Percentiles rank a stretch among this genome's conserved stretches.
These are phyloP conservation scores for Moringa oleifera DNA, from an alignment of 345 rosid genomes.

Conservation along the genomic window DNA sequence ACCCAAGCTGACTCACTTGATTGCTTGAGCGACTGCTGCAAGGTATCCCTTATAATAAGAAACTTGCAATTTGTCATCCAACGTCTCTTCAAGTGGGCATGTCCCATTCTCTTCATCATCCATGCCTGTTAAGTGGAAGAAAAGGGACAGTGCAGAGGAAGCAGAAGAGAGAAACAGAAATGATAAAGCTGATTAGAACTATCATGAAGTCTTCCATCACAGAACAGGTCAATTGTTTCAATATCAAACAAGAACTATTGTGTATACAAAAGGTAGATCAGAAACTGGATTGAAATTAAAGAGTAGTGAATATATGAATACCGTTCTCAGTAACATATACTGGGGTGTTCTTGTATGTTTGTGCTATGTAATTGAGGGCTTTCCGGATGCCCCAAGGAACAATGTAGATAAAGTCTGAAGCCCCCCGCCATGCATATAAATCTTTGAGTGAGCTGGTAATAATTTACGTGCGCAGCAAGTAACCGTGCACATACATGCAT, in stretches of 20 bases:
- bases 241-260: too few relatives aligned
- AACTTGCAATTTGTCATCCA: constrained; percentile 79
- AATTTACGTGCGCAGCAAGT: too few relatives aligned
- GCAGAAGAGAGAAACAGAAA: too few relatives aligned
- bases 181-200: too few relatives aligned
- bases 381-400: constrained; percentile 69
- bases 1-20: constrained; percentile 46
- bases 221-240: too few relatives aligned
- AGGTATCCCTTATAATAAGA: constrained; percentile 64
- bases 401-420: constrained; percentile 64
- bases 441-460: background rate
- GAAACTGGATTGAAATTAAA: too few relatives aligned
- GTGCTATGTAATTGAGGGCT: constrained; percentile 41
- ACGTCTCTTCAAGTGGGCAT: constrained; percentile 62
- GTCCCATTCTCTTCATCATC: constrained; percentile 70
- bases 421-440: constrained; percentile 41
- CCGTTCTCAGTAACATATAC: constrained; percentile 61
- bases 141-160: too few relatives aligned
- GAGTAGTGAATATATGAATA: constrained; percentile 9
- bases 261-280: too few relatives aligned
- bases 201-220: too few relatives aligned
- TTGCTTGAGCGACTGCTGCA: constrained; percentile 58
- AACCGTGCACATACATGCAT: too few relatives aligned
- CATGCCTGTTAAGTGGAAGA: constrained; percentile 53
- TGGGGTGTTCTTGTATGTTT: constrained; percentile 38